Evolutionary conservation across 2,329 filamentous ascomycete genomes (phyloP), one percentile per base, ranked within the genome.

Genomic region (Blastomyces parvus): DNA sequence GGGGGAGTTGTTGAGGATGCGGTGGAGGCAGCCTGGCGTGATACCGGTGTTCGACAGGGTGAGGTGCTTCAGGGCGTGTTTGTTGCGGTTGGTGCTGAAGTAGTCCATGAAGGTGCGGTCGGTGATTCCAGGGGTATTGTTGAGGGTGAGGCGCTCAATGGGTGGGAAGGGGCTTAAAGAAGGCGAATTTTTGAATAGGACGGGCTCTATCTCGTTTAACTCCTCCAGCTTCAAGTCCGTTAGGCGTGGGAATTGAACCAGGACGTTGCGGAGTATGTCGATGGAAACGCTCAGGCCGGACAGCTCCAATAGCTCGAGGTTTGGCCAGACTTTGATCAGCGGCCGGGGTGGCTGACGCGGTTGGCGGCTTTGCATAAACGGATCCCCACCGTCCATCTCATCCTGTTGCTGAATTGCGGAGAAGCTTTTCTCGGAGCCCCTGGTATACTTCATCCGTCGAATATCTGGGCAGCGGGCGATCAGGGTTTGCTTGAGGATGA

Each of bases 391-490:
- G 14, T 19, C n/a, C 17, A 48, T 25, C 8, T 38, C 33, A 53
- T 52, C 50, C 22, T 53, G 11, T 40, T 46, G 57, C 40, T 59
- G 57, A 50, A 97, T 79, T 62, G 83, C 80, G 69, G 90, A 85
- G 63, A 97, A 83, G 70, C 87, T 89, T 63, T 84, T 84, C 78
- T 97, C 93, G 0, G 90, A 84, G 14, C 93, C 93, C 57, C 81
- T 80, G 62, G 85, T 82, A 76, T 95, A 97, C 62, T 85, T 88
- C 90, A 96, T 97, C 77, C 94, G 94, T 67, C 91, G 85, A 62
- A 97, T 81, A 71, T 93, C 86, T 13, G 88, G 86, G 73, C 93
- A 97, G 60, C 90, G 83, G 27, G 86, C 88, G 77, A 96, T 89
- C 30, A 97, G 81, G 75, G 96, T 92, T 69, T 94, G 85, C 66